Evolutionary conservation across 2,329 filamentous ascomycete species (phyloP).

Genomic region (Coniochaeta sp.): DNA sequence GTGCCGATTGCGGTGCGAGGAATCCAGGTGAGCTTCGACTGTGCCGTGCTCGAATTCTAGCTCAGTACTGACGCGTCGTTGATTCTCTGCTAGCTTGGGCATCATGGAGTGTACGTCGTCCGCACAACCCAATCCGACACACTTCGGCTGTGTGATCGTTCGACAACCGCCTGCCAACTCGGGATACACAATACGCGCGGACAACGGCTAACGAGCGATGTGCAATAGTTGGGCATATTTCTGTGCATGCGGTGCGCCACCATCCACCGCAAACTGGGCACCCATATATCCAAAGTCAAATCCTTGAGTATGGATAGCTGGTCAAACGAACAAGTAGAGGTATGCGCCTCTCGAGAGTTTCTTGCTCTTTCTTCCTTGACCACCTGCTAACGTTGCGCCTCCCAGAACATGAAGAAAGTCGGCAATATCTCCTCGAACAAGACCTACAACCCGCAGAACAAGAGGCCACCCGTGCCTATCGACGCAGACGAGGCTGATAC

Average conservation of each 20-base stretch:
- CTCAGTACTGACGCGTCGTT: conserved; percentile 20
- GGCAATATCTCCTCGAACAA: conserved; percentile 84
- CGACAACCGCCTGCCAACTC: not conserved
- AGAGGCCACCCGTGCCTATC: conserved; percentile 75
- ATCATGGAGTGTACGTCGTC: conserved; percentile 78
- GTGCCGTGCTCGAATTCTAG: not conserved
- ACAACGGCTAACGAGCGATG: not conserved
- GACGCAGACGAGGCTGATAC: conserved; percentile 90
- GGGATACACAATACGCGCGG: not conserved
- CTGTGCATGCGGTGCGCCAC: conserved; percentile 96
- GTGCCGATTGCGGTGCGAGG: conserved; percentile 84
- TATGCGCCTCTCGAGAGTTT: conserved; percentile 28
- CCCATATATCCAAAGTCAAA: conserved; percentile 98
- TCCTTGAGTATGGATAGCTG: conserved; percentile 98
- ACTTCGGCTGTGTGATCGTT: not conserved
- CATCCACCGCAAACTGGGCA: conserved; percentile 92
- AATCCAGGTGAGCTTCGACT: conserved; percentile 69
- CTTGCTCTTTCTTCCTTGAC: conserved; percentile 1
- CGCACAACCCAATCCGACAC: conserved; percentile 6
- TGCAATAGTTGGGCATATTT: conserved; percentile 75
- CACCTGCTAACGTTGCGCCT: conserved; percentile 10
- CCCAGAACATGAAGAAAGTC: conserved; percentile 84
- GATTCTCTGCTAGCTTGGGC: conserved; percentile 64
- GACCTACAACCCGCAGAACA: conserved; percentile 79
- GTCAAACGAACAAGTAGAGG: conserved; percentile 93